phyloP scores from a whole-genome alignment of 805 yeast species.

The Teunomyces aglyptinius region DNA sequence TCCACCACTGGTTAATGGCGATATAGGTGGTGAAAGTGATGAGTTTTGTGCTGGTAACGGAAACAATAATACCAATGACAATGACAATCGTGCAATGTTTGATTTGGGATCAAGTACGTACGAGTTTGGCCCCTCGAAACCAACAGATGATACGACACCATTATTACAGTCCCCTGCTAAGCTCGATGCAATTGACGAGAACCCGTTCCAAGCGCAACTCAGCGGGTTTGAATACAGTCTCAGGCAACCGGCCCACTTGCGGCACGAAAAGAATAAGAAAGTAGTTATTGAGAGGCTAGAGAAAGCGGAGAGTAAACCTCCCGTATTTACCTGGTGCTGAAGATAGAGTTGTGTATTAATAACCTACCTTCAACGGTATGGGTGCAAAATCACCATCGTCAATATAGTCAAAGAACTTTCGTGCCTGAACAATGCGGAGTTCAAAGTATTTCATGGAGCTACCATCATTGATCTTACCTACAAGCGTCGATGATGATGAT shows the following conservation, averaged over 20 bases:
- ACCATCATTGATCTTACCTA: constrained; percentile 54
- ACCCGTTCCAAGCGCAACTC: neutral
- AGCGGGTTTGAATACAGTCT: constrained; percentile 13
- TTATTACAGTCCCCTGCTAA: neutral
- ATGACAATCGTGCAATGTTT: constrained; percentile 21
- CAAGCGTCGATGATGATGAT: constrained; percentile 4
- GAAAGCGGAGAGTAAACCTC: constrained; percentile 53
- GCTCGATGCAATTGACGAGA: constrained; percentile 1
- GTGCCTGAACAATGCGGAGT: constrained; percentile 62
- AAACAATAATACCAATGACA: too few relatives aligned
- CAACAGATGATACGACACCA: constrained; percentile 5
- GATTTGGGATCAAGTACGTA: constrained; percentile 39
- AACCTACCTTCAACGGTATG: neutral
- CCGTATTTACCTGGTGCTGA: constrained; percentile 68
- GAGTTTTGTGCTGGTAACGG: too few relatives aligned
- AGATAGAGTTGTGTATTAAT: neutral
- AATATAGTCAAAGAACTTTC: constrained; percentile 33
- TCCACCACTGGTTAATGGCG: constrained; percentile 35
- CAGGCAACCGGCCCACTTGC: neutral
- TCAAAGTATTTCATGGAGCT: constrained; percentile 70
- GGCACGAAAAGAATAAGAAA: constrained; percentile 21
- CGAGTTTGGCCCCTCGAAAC: constrained; percentile 9
- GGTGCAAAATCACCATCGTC: constrained; percentile 22
- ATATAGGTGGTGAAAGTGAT: constrained; percentile 7
- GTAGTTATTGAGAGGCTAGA: constrained; percentile 63